Evolutionary conservation across 257 asterid species (phyloP).

Genomic region (Przewalskia tangutica): DNA sequence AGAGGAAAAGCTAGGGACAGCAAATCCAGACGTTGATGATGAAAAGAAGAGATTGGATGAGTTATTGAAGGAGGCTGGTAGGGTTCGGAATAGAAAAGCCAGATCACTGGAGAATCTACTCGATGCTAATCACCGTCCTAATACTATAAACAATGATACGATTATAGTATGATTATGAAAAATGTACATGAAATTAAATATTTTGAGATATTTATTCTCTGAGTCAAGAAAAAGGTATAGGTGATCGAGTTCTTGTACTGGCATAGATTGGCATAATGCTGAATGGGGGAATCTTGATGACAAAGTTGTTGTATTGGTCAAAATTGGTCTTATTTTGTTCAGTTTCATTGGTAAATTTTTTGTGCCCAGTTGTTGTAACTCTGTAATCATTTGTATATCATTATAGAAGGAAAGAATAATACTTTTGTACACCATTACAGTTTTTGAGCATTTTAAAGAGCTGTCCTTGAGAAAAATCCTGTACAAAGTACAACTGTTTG

Average conservation of each 20-base stretch:
- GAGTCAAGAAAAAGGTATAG: constrained; percentile 25
- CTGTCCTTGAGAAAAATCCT: background rate
- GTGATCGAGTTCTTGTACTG: constrained; percentile 31
- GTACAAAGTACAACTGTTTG: background rate
- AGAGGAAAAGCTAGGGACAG: constrained; percentile 96
- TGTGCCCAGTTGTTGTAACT: constrained; percentile 5
- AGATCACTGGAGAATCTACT: constrained; percentile 72
- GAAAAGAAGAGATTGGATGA: constrained; percentile 86
- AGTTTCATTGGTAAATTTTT: constrained; percentile 7
- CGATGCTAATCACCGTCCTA: constrained; percentile 44
- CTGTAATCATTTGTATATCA: constrained; percentile 9
- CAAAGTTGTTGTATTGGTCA: constrained; percentile 6
- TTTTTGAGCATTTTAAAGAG: background rate
- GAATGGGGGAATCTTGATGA: background rate
- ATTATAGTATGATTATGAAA: constrained; percentile 39
- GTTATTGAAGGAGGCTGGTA: constrained; percentile 73
- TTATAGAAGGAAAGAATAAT: background rate
- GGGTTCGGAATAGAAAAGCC: constrained; percentile 61
- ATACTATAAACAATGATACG: constrained; percentile 29
- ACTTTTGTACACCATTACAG: background rate
- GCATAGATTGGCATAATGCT: constrained; percentile 22
- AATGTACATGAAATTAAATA: constrained; percentile 34
- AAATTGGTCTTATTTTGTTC: background rate
- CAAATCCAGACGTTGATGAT: constrained; percentile 87
- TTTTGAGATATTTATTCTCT: constrained; percentile 22